Base-by-base conservation (phyloP, 2,329 filamentous ascomycete species). In the Endoconidiophora laricicola region DNA sequence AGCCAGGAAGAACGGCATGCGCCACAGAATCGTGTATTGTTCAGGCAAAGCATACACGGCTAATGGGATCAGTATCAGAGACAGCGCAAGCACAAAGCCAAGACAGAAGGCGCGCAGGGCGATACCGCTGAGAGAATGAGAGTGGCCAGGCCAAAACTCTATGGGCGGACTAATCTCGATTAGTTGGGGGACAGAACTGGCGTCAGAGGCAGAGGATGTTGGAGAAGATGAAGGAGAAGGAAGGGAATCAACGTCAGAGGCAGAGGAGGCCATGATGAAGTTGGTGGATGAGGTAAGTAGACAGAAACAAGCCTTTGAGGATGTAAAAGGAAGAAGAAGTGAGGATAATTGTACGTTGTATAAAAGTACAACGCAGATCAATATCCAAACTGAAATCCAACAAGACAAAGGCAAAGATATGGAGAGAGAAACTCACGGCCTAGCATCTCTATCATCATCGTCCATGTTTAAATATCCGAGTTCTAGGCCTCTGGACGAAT, bases 1-100 rank as follows among this genome's bases (percentile, higher is more conserved):
- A 47, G 68, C 67, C 44, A 82, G 60, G 67, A 90, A 90, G 62
- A 81, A 78, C 26, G 77, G 74, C 6, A 74, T 62, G 51, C 78
- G 75, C 78, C 78, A 81, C 50, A 74, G 63, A 12, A 62, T 54
- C 4, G 66, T 67, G 51, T 62, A 57, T 40, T 62, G 14, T 49
- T 66, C 58, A 43, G 58, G 49, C n/a, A 46, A 18, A 9, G 58
- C 37, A 47, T 65, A 60, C 29, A 57, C 46, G 45, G 55, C 33
- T 22, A 58, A 20, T 48, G 64, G 60, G 36, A 62, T 48, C 44
- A 44, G 38, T 18, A 48, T 16, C 2, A 65, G 52, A 44, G 64
- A 56, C 41, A 64, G 62, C 12, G 69, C 60, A n/a, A 72, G 59
- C 16, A 64, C 56, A 33, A 62, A 58, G 49, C 75, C 73, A 38